Conservation (phyloP, 257 asterid genomes). For the Jacaranda mimosifolia region DNA sequence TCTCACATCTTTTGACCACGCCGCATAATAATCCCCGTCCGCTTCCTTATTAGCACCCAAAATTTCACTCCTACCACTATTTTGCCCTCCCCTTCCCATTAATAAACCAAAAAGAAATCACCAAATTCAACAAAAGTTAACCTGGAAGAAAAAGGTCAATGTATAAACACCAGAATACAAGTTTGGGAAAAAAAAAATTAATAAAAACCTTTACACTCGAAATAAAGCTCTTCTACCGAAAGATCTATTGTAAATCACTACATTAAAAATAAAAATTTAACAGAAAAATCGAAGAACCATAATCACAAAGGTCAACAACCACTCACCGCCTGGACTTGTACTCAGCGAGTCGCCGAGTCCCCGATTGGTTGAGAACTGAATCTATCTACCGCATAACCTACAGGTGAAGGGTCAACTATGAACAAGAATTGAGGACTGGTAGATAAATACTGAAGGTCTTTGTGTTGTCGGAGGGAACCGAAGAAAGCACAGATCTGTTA, state of each 20-base stretch:
- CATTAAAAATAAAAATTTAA: neutral
- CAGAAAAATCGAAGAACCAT: neutral
- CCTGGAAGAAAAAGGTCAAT: conserved; percentile 25
- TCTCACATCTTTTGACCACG: conserved; percentile 82
- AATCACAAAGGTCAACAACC: conserved; percentile 14
- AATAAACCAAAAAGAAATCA: conserved; percentile 33
- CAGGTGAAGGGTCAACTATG: no score
- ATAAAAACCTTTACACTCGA: neutral
- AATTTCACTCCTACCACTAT: conserved; percentile 61
- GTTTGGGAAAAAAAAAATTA: neutral
- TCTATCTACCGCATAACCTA: no score
- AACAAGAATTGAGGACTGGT: no score
- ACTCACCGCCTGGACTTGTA: conserved; percentile 34
- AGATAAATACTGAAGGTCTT: no score
- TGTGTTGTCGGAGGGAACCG: no score
- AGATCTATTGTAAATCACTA: conserved; percentile 37
- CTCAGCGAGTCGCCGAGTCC: conserved; percentile 37
- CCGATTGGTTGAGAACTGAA: conserved; percentile 27
- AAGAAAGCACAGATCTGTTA: no score
- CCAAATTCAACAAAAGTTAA: conserved; percentile 40
- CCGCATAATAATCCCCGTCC: conserved; percentile 54
- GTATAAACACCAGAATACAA: conserved; percentile 27
- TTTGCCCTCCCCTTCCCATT: conserved; percentile 93
- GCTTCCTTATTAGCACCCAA: conserved; percentile 41
- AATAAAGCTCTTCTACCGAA: neutral